Percentiles rank a stretch among this genome's conserved stretches.
phyloP scores from a whole-genome alignment of 2,329 filamentous ascomycete genomes.

The Lecanoromycetidae sp. region DNA sequence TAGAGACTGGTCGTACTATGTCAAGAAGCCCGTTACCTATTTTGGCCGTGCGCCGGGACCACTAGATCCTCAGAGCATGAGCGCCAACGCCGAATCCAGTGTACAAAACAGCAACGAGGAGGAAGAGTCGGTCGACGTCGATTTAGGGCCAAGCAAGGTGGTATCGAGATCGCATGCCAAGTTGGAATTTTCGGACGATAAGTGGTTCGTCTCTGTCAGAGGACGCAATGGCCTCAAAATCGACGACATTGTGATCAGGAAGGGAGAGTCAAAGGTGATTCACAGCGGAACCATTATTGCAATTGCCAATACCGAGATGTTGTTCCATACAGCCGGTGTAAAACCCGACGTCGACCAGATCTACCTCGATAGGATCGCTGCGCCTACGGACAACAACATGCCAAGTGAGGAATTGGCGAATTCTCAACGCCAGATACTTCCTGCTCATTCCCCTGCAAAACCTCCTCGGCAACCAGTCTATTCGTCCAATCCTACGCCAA shows the following conservation, averaged over 20 bases:
- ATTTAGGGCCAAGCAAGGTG: conserved; percentile 73
- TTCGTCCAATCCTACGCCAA: not conserved
- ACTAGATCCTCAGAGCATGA: conserved; percentile 24
- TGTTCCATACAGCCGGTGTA: conserved; percentile 84
- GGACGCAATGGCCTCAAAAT: conserved; percentile 85
- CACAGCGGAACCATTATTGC: conserved; percentile 84
- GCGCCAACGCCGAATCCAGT: conserved; percentile 23
- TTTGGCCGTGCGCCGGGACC: conserved; percentile 38
- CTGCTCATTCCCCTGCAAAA: not conserved
- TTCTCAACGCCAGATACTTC: not conserved
- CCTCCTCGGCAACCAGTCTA: not conserved
- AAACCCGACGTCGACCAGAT: conserved; percentile 35
- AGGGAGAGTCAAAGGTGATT: conserved; percentile 53
- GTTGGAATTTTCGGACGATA: conserved; percentile 54
- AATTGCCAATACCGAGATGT: conserved; percentile 90
- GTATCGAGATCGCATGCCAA: conserved; percentile 66
- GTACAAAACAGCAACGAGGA: conserved; percentile 1
- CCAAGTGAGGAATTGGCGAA: not conserved
- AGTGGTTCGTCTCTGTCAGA: conserved; percentile 75
- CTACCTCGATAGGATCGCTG: conserved; percentile 10
- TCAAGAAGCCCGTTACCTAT: conserved; percentile 36
- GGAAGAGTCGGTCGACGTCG: conserved; percentile 57
- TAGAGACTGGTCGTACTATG: conserved; percentile 41
- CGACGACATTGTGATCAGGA: conserved; percentile 59
- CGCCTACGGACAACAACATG: not conserved